A percentile compares a stretch with the other conserved stretches of the same genome.
Evolutionary conservation across 305 asterid genomes (phyloP).

Genomic region (Caryopteris hybrid): DNA sequence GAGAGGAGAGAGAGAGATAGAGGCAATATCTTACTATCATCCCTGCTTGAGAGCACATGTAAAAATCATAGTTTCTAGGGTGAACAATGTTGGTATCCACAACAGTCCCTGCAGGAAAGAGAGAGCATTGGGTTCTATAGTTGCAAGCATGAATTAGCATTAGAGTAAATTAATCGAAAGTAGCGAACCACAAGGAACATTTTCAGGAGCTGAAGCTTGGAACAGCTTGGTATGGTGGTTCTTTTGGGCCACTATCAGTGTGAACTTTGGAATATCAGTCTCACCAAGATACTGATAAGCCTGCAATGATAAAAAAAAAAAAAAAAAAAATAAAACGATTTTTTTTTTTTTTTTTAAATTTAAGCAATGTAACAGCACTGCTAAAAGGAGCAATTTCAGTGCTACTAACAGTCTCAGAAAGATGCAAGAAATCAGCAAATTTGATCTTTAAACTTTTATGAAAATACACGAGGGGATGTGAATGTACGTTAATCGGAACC

Average conservation of each 20-base stretch:
- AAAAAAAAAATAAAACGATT: too few relatives aligned
- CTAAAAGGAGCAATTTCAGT: too few relatives aligned
- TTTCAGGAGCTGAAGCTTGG: slow-evolving; percentile 64
- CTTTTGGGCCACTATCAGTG: slow-evolving; percentile 81
- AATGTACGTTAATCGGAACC: neutral
- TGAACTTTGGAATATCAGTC: slow-evolving; percentile 73
- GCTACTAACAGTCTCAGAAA: neutral
- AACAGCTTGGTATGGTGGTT: slow-evolving; percentile 78
- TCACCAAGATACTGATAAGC: slow-evolving; percentile 84
- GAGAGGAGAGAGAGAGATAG: neutral
- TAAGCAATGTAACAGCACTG: neutral
- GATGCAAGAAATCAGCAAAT: neutral
- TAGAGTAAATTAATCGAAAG: slow-evolving; percentile 1
- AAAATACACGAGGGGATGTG: too few relatives aligned
- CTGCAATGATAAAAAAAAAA: slow-evolving; percentile 41
- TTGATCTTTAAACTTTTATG: neutral
- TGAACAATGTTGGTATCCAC: slow-evolving; percentile 79
- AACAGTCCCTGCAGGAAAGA: slow-evolving; percentile 59
- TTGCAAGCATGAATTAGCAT: neutral
- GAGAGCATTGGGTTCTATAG: slow-evolving; percentile 11
- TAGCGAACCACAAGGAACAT: slow-evolving; percentile 78
- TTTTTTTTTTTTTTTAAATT: slow-evolving; percentile 12
- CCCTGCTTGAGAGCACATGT: slow-evolving; percentile 86
- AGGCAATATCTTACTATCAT: slow-evolving; percentile 51
- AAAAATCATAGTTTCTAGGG: slow-evolving; percentile 76